These are phyloP conservation scores for Monilinia aucupariae DNA, from an alignment of 2,329 filamentous ascomycete genomes.

Conservation along the genomic window DNA sequence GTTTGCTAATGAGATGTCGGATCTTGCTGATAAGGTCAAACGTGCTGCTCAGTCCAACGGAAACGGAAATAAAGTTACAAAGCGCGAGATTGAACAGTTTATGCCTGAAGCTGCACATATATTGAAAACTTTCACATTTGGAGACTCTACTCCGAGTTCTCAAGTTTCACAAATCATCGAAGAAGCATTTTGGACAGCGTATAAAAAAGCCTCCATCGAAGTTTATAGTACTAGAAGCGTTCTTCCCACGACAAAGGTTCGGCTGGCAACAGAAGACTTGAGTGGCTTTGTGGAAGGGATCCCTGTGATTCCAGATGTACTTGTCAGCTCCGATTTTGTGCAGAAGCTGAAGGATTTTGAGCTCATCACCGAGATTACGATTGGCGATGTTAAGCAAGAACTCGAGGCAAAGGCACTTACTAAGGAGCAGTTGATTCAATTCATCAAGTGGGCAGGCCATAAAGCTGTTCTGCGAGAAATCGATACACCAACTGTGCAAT, in stretches of 20 bases:
- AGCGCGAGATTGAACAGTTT: constrained; percentile 59
- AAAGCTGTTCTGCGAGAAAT: constrained; percentile 69
- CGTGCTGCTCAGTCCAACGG: constrained; percentile 39
- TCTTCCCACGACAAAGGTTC: constrained; percentile 74
- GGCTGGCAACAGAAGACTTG: constrained; percentile 63
- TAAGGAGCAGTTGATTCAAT: constrained; percentile 71
- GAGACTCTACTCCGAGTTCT: constrained; percentile 81
- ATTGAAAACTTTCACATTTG: constrained; percentile 80
- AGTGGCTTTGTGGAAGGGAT: constrained; percentile 79
- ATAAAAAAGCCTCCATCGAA: constrained; percentile 75
- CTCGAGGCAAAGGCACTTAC: constrained; percentile 76
- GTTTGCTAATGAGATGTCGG: constrained; percentile 80
- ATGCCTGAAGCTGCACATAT: constrained; percentile 77
- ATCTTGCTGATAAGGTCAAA: constrained; percentile 59
- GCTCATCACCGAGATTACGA: constrained; percentile 79
- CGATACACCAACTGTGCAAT: constrained; percentile 59
- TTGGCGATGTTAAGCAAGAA: constrained; percentile 78
- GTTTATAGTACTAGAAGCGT: constrained; percentile 85
- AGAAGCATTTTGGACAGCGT: constrained; percentile 93
- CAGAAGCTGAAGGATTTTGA: constrained; percentile 77
- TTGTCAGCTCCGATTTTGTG: constrained; percentile 71
- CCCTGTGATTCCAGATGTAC: constrained; percentile 72
- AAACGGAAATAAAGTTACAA: constrained; percentile 49
- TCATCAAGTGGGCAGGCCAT: constrained; percentile 76
- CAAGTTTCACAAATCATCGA: constrained; percentile 83